A percentile compares a stretch with the other conserved stretches of the same genome.
Conservation (phyloP, 306 rosid species). For the Nissolia schottii region DNA sequence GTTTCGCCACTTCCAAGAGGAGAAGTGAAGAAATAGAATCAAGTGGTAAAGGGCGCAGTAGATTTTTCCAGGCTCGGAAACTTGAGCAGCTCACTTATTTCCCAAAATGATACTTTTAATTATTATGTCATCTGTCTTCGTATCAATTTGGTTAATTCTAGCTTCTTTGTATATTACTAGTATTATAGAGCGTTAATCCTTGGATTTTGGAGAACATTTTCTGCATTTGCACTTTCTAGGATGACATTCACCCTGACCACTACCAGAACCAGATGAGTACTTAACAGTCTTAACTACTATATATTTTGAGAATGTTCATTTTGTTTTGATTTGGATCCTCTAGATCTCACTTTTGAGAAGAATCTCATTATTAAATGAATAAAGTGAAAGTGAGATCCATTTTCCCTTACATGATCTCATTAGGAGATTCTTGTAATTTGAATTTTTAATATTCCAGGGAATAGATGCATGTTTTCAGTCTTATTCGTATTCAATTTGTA, state of each 20-base stretch:
- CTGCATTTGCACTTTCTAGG: conserved; percentile 8
- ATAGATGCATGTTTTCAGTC: background rate
- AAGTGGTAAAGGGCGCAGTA: conserved; percentile 77
- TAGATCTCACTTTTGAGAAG: no score
- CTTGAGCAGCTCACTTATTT: conserved; percentile 67
- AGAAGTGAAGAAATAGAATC: conserved; percentile 90
- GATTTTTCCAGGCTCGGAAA: conserved; percentile 80
- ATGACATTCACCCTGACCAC: background rate
- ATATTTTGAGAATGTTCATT: no score
- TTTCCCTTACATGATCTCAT: no score
- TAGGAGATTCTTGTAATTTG: no score
- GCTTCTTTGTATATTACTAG: conserved; percentile 14
- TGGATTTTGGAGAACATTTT: background rate
- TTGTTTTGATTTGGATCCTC: no score
- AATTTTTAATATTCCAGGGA: background rate
- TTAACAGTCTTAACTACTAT: no score
- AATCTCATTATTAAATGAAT: no score
- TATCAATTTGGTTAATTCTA: background rate
- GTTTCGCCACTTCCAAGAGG: conserved; percentile 66
- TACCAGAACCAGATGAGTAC: background rate
- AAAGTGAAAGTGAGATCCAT: no score
- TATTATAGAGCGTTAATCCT: background rate
- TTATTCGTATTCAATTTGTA: background rate
- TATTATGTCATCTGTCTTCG: background rate
- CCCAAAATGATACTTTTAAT: conserved; percentile 21